phyloP scores from a whole-genome alignment of 352 stramenopile genomes.

The Sclerospora graminicola region DNA sequence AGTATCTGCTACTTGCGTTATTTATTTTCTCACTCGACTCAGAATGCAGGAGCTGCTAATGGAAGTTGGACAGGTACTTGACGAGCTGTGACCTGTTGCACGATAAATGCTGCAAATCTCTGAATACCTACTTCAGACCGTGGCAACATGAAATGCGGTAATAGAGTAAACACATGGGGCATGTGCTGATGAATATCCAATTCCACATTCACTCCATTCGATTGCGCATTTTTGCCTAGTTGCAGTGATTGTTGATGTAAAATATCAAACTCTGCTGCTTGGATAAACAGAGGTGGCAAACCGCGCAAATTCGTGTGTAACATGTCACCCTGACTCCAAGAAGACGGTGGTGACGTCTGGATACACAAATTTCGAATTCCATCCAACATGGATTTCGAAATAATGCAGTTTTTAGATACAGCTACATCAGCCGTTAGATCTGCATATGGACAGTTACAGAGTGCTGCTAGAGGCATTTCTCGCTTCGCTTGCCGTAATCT shows the following conservation, averaged over 20 bases:
- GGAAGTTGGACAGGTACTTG: conserved; percentile 17
- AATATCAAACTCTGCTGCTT: conserved; percentile 36
- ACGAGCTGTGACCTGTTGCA: conserved; percentile 14
- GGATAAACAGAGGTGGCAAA: conserved; percentile 35
- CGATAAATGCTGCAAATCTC: conserved; percentile 32
- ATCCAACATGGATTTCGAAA: conserved; percentile 28
- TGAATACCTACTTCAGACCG: conserved; percentile 34
- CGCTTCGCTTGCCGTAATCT: conserved; percentile 17
- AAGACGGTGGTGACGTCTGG: conserved; percentile 1
- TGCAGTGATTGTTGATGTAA: conserved; percentile 30
- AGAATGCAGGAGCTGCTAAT: conserved; percentile 15
- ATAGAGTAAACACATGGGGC: conserved; percentile 51
- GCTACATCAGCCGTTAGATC: conserved; percentile 24
- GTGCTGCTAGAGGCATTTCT: conserved; percentile 20
- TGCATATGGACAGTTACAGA: conserved; percentile 41
- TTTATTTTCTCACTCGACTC: too few species aligned
- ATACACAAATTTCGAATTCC: conserved; percentile 28
- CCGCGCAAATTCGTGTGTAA: conserved; percentile 29
- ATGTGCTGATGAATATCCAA: conserved; percentile 44
- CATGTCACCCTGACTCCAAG: conserved; percentile 29
- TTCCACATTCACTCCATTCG: conserved; percentile 20
- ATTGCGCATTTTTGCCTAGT: conserved; percentile 23
- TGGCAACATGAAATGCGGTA: conserved; percentile 37
- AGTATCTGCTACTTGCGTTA: too few species aligned
- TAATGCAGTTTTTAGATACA: conserved; percentile 35